Evolutionary conservation across 805 yeast genomes (phyloP), one percentile per base, ranked within the genome.

Genomic region (Sugiyamaella valdiviana): DNA sequence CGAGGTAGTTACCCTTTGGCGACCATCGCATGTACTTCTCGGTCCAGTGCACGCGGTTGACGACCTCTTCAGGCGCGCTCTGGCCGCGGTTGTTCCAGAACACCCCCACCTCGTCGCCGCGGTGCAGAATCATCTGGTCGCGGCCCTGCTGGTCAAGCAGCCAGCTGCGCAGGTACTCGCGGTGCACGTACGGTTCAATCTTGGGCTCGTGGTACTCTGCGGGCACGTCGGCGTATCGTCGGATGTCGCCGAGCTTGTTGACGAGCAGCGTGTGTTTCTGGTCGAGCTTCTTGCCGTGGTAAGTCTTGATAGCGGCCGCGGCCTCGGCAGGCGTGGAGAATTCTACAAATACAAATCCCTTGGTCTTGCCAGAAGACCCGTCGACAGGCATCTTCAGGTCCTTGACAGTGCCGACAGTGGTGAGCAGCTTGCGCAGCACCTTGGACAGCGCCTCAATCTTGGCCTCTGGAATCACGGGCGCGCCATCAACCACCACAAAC

Each of bases 391-490:
- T 82, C 63, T 78, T 74, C 63, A 93, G 76, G 47, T 88, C 91
- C 40, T 58, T 62, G 48, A 93, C 81, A 12, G 80, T 81, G 45
- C 96, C 98, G 41, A 80, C 89, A 55, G 79, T 77, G 42, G 79
- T 71, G 63, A 93, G 83, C 46, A 88, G 75, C 71, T 90, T 91
- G n/a, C 76, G 78, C 62, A 93, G 76, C 40, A 95, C 97, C 67
- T 87, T 90, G 57, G 82, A 77, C 63, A 93, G 77, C 50, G 85
- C 80, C 48, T 88, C 85, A 45, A 82, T 85, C 70, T 93, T 93
- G 46, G 87, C 66, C 64, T 83, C 95, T 50, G 97, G 96, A 21
- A 95, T 95, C 53, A 88, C 74, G 57, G 99, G 99, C 9, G 95
- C 90, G 42, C 99, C 99, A 65, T 89, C 97, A 45, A 88, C 84